Evolutionary conservation across 2,329 filamentous ascomycete species (phyloP).

Genomic region (Alternaria brassicicola): DNA sequence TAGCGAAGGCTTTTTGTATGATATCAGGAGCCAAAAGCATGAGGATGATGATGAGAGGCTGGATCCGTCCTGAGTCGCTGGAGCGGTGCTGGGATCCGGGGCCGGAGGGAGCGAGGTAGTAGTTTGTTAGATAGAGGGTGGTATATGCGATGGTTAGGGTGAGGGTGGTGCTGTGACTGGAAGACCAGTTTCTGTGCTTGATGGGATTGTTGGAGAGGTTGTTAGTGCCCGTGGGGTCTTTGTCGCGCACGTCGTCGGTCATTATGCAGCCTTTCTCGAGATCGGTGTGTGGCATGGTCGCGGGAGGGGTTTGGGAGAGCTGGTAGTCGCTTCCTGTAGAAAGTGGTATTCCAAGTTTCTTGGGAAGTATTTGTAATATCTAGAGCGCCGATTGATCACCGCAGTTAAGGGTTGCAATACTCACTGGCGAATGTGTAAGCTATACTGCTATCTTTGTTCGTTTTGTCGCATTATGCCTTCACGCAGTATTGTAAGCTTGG

Average conservation of each 20-base stretch:
- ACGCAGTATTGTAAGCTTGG: too few species aligned
- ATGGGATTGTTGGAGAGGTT: not conserved
- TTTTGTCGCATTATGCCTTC: not conserved
- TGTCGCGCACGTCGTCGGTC: not conserved
- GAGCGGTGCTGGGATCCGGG: not conserved
- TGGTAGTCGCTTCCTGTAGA: not conserved
- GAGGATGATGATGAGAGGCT: not conserved
- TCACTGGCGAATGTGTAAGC: not conserved
- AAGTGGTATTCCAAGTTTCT: not conserved
- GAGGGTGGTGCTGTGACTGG: not conserved
- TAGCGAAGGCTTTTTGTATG: not conserved
- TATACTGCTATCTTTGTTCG: too few species aligned
- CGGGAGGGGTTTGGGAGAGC: not conserved
- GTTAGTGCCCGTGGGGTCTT: too few species aligned
- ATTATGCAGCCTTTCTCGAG: not conserved
- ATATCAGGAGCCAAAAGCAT: not conserved
- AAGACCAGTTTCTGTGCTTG: not conserved
- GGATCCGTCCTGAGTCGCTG: not conserved
- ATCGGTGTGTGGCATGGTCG: not conserved
- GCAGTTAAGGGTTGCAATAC: not conserved
- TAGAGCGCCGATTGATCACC: too few species aligned
- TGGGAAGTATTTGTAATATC: too few species aligned
- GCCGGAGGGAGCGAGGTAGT: not conserved
- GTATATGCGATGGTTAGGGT: not conserved
- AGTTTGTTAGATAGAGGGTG: not conserved